Evolutionary conservation across 2,329 filamentous ascomycete species (phyloP), one percentile per base, ranked within the genome.

Genomic region (Immersiporthe knoxdaviesiana): DNA sequence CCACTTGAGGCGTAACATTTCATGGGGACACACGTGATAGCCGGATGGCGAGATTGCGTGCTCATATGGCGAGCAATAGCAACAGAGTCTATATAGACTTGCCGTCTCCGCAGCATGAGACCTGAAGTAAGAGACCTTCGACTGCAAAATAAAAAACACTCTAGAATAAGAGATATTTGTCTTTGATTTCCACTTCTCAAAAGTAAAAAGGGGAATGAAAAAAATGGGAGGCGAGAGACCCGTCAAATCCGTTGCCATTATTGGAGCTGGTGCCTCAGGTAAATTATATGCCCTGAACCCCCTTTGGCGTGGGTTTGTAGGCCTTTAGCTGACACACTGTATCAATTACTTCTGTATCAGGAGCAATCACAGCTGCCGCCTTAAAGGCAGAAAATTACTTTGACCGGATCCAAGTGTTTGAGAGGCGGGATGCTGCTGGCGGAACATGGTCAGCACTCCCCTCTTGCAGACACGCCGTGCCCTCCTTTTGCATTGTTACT

Each of bases 311-410:
- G 32, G 24, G 14, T 68, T 24, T 66, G 58, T 27, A 24, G 16
- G 21, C 3, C 18, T 32, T 21, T 8, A 58, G 44, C 11, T 69
- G 30, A 66, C 21, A 35, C 2, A n/a, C 24, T 5, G 62, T 44
- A n/a, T n/a, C n/a, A 39, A 12, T 30, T 32, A n/a, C n/a, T n/a
- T n/a, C n/a, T n/a, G 2, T 18, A 10, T 64, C 58, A 85, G 84
- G 84, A n/a, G 81, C 83, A 2, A 75, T 82, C 1, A 81, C 84
- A 0, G 83, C 83, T 0, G 82, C 83, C 0, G 82, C 84, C 1
- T 76, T 86, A 16, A 79, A 81, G 39, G 79, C 81, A 0, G 82
- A 84, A 72, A 79, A 80, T 12, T 82, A 78, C 59, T 84, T 81
- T 73, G 78, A 83, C 11, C 73, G 72, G 0, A 82, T 83, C 11